Evolutionary conservation across 176 grass and related monocot species (phyloP), one percentile per base, ranked within the genome.

Genomic region (Carex kokanica): DNA sequence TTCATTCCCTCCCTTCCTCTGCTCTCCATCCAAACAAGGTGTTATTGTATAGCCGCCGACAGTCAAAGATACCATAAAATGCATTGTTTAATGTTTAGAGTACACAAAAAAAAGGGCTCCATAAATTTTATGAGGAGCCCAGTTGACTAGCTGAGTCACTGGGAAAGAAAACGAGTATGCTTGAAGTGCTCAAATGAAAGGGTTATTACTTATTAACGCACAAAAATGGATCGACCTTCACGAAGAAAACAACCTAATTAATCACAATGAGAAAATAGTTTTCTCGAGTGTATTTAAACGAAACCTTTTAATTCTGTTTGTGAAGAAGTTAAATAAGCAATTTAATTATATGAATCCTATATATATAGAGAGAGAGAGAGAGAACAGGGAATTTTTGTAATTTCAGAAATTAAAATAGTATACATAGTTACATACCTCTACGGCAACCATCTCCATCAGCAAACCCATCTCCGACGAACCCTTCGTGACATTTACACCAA

Each of bases 391-490:
- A n/a, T n/a, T n/a, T n/a, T n/a, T n/a, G n/a, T n/a, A n/a, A n/a
- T n/a, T n/a, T n/a, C n/a, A n/a, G n/a, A 56, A 5, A 45, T 16
- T 40, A 29, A 11, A 61, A 8, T 0, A 8, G 41, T 9, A 43
- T 43, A 43, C 0, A 43, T 8, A 43, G 6, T 7, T 8, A 53
- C 82, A 84, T 6, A 90, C 93, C 88, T 49, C 6, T 8, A 8
- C 5, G 16, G 83, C 95, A 97, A 18, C 95, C 95, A 0, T 60
- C 58, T 74, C 95, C 95, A 67, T 85, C 81, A 4, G 10, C 7
- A 80, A 84, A 97, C 2, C 95, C 95, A 47, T 97, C 92, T 21
- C 95, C 95, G 41, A 0, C 0, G 85, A 94, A 88, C 54, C 90
- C 90, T 0, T 23, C 29, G 3, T 2, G 0, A 75, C 95, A 97